phyloP scores from a whole-genome alignment of 2,329 filamentous ascomycete genomes.

The Hypomyces perniciosus region DNA sequence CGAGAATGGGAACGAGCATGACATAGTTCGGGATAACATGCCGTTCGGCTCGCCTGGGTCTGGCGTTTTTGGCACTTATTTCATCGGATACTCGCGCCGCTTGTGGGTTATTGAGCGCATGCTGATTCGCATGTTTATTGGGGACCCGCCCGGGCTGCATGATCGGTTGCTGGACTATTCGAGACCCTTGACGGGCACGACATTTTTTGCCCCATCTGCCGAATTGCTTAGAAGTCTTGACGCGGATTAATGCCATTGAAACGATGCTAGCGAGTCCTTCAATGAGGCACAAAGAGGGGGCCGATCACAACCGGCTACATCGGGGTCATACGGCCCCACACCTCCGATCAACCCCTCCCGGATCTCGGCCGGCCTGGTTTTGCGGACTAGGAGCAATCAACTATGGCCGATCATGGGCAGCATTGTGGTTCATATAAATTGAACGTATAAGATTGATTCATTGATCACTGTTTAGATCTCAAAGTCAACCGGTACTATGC shows the following conservation, averaged over 20 bases:
- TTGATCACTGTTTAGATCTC: no score
- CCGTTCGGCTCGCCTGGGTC: conserved; percentile 49
- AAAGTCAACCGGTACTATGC: no score
- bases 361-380: no score
- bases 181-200: conserved; percentile 43
- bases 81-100: conserved; percentile 47
- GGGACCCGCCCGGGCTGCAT: conserved; percentile 46
- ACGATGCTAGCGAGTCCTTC: background rate
- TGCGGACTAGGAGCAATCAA: no score
- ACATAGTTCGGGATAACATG: conserved; percentile 55
- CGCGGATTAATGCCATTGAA: background rate
- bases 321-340: no score
- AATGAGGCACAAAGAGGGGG: no score
- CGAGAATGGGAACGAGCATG: conserved; percentile 43
- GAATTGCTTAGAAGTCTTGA: conserved; percentile 11
- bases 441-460: no score
- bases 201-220: conserved; percentile 44
- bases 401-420: no score
- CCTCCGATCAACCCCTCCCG: no score
- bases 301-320: no score
- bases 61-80: conserved; percentile 52
- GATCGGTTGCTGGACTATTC: conserved; percentile 52
- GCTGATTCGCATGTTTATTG: conserved; percentile 53
- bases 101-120: conserved; percentile 55
- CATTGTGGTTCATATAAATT: no score